phyloP scores from a whole-genome alignment of 148 eudicot genomes.

The Persicaria maculosa region DNA sequence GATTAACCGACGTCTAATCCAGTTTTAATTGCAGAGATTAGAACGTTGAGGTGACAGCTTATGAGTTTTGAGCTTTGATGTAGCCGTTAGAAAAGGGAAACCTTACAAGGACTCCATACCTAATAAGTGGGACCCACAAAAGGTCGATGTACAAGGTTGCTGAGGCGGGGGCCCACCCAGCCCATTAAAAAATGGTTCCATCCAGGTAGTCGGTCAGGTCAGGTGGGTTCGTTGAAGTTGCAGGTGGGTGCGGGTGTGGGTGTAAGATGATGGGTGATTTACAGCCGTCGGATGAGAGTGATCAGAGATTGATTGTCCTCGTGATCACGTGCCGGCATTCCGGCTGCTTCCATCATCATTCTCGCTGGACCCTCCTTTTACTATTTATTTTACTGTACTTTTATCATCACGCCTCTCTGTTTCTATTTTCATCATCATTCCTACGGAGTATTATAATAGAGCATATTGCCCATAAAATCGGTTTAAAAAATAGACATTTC shows the following conservation, averaged over 20 bases:
- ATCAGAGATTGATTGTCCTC: background rate
- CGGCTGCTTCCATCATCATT: background rate
- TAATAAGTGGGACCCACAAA: background rate
- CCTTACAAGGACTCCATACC: too few species aligned
- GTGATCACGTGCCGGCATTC: slow-evolving; percentile 2
- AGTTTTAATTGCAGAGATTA: background rate
- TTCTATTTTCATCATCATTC: background rate
- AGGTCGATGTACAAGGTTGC: background rate
- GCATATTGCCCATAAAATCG: too few species aligned
- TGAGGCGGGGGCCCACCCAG: background rate
- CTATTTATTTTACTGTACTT: background rate
- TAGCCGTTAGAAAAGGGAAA: slow-evolving; percentile 3
- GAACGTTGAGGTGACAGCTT: background rate
- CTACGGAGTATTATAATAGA: background rate
- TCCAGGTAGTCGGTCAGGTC: background rate
- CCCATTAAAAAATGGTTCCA: background rate
- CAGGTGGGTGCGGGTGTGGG: background rate
- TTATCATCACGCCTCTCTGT: background rate
- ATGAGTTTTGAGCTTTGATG: background rate
- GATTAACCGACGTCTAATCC: background rate
- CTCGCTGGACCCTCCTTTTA: background rate
- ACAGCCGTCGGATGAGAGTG: background rate
- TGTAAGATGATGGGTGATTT: background rate
- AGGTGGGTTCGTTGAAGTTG: slow-evolving; percentile 3
- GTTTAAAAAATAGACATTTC: too few species aligned